Evolutionary conservation across 805 yeast species (phyloP).

Genomic region (Candida maesae): DNA sequence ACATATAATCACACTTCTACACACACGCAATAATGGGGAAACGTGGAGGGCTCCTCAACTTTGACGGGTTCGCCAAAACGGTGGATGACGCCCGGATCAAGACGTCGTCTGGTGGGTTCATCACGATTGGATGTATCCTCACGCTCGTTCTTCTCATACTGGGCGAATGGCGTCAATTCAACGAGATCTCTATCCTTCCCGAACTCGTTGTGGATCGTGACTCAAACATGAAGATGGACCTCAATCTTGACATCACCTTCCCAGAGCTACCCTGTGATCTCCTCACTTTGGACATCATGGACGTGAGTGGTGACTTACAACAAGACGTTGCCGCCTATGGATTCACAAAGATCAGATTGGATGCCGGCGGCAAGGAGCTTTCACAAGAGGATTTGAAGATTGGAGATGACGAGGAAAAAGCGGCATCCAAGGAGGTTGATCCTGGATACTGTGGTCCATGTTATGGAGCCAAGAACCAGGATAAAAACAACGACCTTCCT

Average conservation of each 20-base stretch:
- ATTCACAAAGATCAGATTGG: slow-evolving; percentile 65
- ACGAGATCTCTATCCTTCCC: slow-evolving; percentile 64
- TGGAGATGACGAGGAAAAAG: slow-evolving; percentile 32
- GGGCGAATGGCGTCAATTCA: slow-evolving; percentile 76
- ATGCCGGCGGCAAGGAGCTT: slow-evolving; percentile 46
- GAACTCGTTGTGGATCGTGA: slow-evolving; percentile 88
- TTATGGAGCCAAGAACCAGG: slow-evolving; percentile 75
- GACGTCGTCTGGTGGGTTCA: slow-evolving; percentile 86
- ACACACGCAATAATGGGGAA: slow-evolving; percentile 20
- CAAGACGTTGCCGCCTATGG: slow-evolving; percentile 67
- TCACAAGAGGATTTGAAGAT: slow-evolving; percentile 38
- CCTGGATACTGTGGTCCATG: slow-evolving; percentile 80
- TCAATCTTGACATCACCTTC: slow-evolving; percentile 78
- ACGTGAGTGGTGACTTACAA: slow-evolving; percentile 81
- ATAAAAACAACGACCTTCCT: slow-evolving; percentile 37
- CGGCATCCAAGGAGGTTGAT: slow-evolving; percentile 25
- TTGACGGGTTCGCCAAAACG: slow-evolving; percentile 92
- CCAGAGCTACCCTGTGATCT: slow-evolving; percentile 84
- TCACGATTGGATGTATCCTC: slow-evolving; percentile 67
- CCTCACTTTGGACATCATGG: slow-evolving; percentile 81
- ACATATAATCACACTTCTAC: no score
- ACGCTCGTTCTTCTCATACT: slow-evolving; percentile 59
- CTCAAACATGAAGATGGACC: slow-evolving; percentile 66
- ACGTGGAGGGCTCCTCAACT: slow-evolving; percentile 38
- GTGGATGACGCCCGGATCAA: slow-evolving; percentile 89